Evolutionary conservation across 2,329 filamentous ascomycete genomes (phyloP).

Genomic region (Epichloe festucae): DNA sequence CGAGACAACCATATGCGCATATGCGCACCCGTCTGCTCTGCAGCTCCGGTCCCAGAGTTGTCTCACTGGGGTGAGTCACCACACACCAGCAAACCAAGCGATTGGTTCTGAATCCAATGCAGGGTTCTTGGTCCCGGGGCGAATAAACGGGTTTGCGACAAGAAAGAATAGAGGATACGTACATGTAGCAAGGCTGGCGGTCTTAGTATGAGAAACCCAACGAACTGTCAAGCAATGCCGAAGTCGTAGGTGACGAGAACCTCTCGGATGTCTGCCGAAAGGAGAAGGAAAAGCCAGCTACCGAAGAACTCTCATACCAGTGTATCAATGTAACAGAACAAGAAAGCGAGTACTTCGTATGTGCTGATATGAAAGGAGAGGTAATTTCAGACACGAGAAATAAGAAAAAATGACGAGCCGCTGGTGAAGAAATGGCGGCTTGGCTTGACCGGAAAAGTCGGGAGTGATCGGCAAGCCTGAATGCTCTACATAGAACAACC

Average conservation of each 20-base stretch:
- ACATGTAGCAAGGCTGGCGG: no score
- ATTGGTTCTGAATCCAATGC: not conserved
- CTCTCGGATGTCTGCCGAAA: not conserved
- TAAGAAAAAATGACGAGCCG: not conserved
- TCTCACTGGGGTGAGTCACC: slow-evolving; percentile 1
- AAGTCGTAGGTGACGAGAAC: not conserved
- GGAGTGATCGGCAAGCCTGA: not conserved
- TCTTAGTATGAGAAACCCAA: no score
- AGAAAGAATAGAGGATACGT: no score
- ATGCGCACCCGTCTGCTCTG: not conserved
- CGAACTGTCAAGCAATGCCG: no score
- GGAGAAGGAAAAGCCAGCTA: not conserved
- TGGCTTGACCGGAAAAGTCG: not conserved
- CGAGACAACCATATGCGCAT: not conserved
- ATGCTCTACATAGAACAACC: not conserved
- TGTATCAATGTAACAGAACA: not conserved
- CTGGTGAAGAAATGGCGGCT: not conserved
- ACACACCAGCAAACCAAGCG: not conserved
- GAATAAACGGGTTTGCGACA: not conserved
- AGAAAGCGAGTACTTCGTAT: no score
- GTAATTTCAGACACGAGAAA: no score
- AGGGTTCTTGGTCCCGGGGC: not conserved
- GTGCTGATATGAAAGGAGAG: no score
- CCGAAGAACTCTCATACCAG: not conserved
- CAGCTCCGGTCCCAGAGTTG: not conserved